These are phyloP conservation scores for Albizia julibrissin DNA, from an alignment of 306 rosid species.

Conservation along the genomic window DNA sequence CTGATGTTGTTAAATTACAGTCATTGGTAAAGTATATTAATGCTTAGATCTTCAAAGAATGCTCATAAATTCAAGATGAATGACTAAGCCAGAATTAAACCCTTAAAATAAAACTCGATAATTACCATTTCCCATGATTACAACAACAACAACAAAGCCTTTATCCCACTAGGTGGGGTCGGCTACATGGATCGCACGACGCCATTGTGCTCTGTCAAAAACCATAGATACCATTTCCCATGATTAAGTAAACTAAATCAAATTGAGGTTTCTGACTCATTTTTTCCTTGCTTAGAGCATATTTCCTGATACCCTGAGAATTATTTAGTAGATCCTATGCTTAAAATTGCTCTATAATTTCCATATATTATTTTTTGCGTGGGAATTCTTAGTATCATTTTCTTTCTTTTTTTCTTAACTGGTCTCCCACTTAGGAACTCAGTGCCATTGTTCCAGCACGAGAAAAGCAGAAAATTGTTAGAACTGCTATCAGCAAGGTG, in stretches of 20 bases:
- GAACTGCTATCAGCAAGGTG: conserved; percentile 98
- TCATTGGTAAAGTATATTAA: neutral
- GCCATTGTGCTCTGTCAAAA: too few relatives aligned
- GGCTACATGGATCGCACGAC: too few relatives aligned
- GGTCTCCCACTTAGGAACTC: conserved; percentile 70
- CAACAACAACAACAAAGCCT: too few relatives aligned
- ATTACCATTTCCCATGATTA: neutral
- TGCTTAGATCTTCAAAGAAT: neutral
- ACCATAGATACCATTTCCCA: neutral
- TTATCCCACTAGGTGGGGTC: too few relatives aligned
- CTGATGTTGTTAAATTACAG: neutral
- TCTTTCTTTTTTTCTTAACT: conserved; percentile 18
- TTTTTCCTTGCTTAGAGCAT: conserved; percentile 1
- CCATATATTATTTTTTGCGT: neutral
- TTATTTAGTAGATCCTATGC: conserved; percentile 16
- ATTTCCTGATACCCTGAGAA: neutral
- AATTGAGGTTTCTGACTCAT: conserved; percentile 5
- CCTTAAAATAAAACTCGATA: neutral
- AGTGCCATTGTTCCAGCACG: conserved; percentile 97
- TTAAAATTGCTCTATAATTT: neutral
- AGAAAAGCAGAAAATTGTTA: conserved; percentile 91
- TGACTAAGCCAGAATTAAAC: conserved; percentile 8
- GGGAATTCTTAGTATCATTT: conserved; percentile 24
- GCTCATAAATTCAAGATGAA: neutral
- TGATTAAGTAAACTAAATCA: neutral